A percentile compares a stretch with the other conserved stretches of the same genome.
These are phyloP conservation scores for Benincasa hispida DNA, from an alignment of 306 rosid species.

Conservation along the genomic window DNA sequence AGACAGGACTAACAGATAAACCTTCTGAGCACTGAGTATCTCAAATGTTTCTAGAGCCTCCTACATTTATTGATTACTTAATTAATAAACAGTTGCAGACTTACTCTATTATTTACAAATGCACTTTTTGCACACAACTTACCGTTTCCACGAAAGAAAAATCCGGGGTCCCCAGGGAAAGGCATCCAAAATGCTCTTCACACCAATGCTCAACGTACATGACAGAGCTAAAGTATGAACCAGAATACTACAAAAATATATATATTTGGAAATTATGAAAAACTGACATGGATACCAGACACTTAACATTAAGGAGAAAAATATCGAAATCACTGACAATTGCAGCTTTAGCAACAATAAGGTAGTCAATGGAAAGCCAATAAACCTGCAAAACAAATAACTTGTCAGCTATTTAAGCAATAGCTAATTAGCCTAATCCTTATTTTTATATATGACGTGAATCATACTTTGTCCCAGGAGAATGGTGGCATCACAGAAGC, in stretches of 20 bases:
- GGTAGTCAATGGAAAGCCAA: constrained; percentile 86
- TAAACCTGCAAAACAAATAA: constrained; percentile 44
- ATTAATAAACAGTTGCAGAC: background rate
- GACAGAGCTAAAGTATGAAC: constrained; percentile 72
- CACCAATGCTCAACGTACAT: constrained; percentile 97
- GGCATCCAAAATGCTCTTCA: constrained; percentile 58
- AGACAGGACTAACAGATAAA: background rate
- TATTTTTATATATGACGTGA: background rate
- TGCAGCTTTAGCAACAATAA: constrained; percentile 67
- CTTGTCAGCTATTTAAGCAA: constrained; percentile 10
- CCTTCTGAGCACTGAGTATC: no score
- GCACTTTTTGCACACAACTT: constrained; percentile 11
- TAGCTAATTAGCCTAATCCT: background rate
- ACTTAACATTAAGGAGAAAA: constrained; percentile 4
- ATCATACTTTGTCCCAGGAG: constrained; percentile 65
- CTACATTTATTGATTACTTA: background rate
- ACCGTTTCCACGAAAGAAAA: constrained; percentile 72
- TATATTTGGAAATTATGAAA: constrained; percentile 13
- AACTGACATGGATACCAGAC: constrained; percentile 5
- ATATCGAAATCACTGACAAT: constrained; percentile 39
- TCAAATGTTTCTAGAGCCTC: background rate
- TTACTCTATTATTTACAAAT: background rate
- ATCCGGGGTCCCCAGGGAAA: constrained; percentile 72
- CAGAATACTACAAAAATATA: constrained; percentile 52
- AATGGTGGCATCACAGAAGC: constrained; percentile 20